Base-by-base conservation (phyloP, 352 stramenopile species). In the Globisporangium cylindrosporum region DNA sequence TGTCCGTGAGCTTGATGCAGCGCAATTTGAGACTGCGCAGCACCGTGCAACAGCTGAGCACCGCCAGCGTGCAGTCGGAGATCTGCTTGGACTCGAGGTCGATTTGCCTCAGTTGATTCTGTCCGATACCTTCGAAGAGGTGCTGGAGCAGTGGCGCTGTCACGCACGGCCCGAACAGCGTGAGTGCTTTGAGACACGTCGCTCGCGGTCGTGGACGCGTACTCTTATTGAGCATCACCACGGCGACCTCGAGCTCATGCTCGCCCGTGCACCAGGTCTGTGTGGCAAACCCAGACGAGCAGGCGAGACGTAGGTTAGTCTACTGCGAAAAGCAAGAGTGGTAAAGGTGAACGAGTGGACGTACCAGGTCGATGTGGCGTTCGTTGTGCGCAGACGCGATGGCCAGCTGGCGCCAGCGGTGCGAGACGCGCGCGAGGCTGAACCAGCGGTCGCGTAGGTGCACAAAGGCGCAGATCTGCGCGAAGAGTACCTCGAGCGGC, bases 71-170 rank as follows among this genome's bases (percentile, higher is more conserved):
- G 0, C 64, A 38, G 59, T 91, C 80, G 32, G 79, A 71, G 48
- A 89, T 76, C 54, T 92, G 84, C 73, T 89, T 94, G 48, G 84
- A 93, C 69, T 94, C 86, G 57, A 94, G 76, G 41, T 83, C 70
- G 36, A 94, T 66, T 8, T 80, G 70, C 29, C 63, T 70, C 5
- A 93, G 59, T n/a, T 78, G 73, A 14, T 62, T 29, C 10, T 34
- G 66, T 7, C 71, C 77, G 9, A 92, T 63, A 6, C 80, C 79
- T 38, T 71, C 53, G 9, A 92, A 66, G 25, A 93, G 63, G 12
- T 78, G 61, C 24, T 65, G 59, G 12, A 93, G 72, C 32, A 89
- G 67, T 12, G 72, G 46, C n/a, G 69, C 67, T 9, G 67, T 81
- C 51, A 94, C 81, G 9, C 82, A 71, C 20, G 81, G 84, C 0